Evolutionary conservation across 352 stramenopile genomes (phyloP).

Genomic region (Phytophthora sp.): DNA sequence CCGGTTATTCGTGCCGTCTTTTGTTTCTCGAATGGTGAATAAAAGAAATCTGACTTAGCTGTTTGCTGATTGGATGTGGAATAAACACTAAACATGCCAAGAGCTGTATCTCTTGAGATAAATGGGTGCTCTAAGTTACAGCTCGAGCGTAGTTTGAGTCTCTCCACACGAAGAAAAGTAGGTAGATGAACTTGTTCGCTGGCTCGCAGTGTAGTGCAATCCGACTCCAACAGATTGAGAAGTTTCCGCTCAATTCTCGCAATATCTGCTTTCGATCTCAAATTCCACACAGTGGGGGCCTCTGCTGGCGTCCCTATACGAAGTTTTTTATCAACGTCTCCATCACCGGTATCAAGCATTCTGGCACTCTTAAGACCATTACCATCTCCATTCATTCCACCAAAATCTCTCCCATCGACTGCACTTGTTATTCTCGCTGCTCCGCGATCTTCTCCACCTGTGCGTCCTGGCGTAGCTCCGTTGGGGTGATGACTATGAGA

Average conservation of each 20-base stretch:
- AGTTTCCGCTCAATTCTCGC: slow-evolving; percentile 59
- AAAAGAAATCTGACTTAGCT: slow-evolving; percentile 57
- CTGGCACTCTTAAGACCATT: slow-evolving; percentile 8
- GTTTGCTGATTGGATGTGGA: slow-evolving; percentile 18
- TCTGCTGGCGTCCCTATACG: slow-evolving; percentile 5
- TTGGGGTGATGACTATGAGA: slow-evolving; percentile 37
- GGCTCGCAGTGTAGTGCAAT: slow-evolving; percentile 57
- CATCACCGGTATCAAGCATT: slow-evolving; percentile 8
- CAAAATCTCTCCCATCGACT: slow-evolving; percentile 17
- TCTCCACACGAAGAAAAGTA: slow-evolving; percentile 66
- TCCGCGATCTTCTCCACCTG: slow-evolving; percentile 18
- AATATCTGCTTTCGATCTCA: slow-evolving; percentile 63
- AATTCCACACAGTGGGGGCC: slow-evolving; percentile 53
- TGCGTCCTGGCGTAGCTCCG: slow-evolving; percentile 9
- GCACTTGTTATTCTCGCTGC: neutral
- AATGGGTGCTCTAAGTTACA: slow-evolving; percentile 45
- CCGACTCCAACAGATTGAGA: slow-evolving; percentile 55
- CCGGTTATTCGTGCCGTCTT: slow-evolving; percentile 23
- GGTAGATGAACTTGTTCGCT: slow-evolving; percentile 60
- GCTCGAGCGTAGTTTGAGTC: slow-evolving; percentile 47
- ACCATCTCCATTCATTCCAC: slow-evolving; percentile 9
- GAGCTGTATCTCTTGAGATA: slow-evolving; percentile 36
- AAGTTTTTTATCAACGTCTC: slow-evolving; percentile 12
- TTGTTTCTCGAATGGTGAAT: slow-evolving; percentile 67
- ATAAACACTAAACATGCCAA: slow-evolving; percentile 42